Evolutionary conservation across 139 green algal genomes (phyloP).

Genomic region (Volvox africanus): DNA sequence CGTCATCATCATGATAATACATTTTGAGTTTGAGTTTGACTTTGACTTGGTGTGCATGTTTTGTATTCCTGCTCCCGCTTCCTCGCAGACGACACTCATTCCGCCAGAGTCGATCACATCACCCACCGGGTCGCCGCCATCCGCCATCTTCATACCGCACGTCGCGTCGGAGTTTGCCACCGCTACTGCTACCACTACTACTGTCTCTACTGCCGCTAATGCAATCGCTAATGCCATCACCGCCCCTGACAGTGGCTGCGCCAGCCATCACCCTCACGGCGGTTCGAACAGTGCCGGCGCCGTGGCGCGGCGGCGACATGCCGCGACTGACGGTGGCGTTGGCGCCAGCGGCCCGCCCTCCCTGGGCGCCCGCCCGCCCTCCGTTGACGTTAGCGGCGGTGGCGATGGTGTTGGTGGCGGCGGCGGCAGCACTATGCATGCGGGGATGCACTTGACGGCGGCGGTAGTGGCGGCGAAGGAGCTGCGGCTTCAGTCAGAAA

Average conservation of each 20-base stretch:
- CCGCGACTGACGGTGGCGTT: background rate
- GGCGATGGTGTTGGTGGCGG: background rate
- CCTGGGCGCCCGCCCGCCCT: background rate
- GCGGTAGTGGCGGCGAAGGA: conserved; percentile 5
- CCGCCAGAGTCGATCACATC: too few relatives aligned
- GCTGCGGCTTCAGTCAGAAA: background rate
- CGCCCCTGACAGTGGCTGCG: background rate
- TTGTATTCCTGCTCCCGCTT: too few relatives aligned
- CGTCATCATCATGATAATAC: too few relatives aligned
- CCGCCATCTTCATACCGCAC: too few relatives aligned
- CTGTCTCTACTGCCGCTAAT: background rate
- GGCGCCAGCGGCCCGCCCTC: too few relatives aligned
- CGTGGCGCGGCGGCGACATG: background rate
- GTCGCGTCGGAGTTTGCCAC: too few relatives aligned
- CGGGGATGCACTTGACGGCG: conserved; percentile 10
- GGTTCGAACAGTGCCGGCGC: too few relatives aligned
- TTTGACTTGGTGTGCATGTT: too few relatives aligned
- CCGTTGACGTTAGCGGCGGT: background rate
- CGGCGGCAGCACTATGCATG: background rate
- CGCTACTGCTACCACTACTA: too few relatives aligned
- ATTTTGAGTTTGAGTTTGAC: too few relatives aligned
- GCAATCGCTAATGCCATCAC: background rate
- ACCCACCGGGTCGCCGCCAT: too few relatives aligned
- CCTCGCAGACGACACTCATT: too few relatives aligned
- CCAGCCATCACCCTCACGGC: background rate